Percentiles rank a stretch among this genome's conserved stretches.
Evolutionary conservation across 306 rosid species (phyloP).

Genomic region (Lathyrus oleraceus): DNA sequence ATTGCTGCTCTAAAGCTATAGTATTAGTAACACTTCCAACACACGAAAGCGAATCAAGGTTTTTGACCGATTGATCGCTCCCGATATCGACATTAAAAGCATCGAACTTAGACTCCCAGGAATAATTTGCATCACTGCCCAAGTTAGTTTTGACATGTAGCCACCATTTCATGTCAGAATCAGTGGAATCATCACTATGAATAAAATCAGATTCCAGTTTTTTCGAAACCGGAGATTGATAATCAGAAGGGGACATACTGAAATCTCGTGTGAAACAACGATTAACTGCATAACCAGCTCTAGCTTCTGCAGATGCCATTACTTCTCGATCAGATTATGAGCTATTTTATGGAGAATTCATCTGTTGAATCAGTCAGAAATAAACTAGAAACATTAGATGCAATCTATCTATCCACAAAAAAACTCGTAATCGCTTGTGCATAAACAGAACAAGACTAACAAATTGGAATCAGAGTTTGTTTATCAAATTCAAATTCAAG

Average conservation of each 20-base stretch:
- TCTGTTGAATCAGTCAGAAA: slow-evolving; percentile 32
- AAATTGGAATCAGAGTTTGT: not conserved
- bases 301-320: slow-evolving; percentile 43
- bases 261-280: slow-evolving; percentile 38
- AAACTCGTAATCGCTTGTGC: slow-evolving; percentile 7
- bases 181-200: slow-evolving; percentile 37
- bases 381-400: slow-evolving; percentile 18
- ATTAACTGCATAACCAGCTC: slow-evolving; percentile 32
- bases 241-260: slow-evolving; percentile 5
- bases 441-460: not conserved
- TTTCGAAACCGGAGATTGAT: slow-evolving; percentile 1
- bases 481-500: too few species aligned
- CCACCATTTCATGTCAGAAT: slow-evolving; percentile 63
- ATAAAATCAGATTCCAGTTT: slow-evolving; percentile 43
- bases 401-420: not conserved
- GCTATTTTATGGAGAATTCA: slow-evolving; percentile 9
- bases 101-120: slow-evolving; percentile 51
- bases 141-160: slow-evolving; percentile 59
- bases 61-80: slow-evolving; percentile 38
- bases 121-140: slow-evolving; percentile 46
- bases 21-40: slow-evolving; percentile 20
- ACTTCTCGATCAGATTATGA: not conserved
- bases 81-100: slow-evolving; percentile 32
- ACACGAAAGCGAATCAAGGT: slow-evolving; percentile 38
- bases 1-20: slow-evolving; percentile 39